These are phyloP conservation scores for Plenodomus lindquistii DNA, from an alignment of 2,329 filamentous ascomycete species.

Conservation along the genomic window DNA sequence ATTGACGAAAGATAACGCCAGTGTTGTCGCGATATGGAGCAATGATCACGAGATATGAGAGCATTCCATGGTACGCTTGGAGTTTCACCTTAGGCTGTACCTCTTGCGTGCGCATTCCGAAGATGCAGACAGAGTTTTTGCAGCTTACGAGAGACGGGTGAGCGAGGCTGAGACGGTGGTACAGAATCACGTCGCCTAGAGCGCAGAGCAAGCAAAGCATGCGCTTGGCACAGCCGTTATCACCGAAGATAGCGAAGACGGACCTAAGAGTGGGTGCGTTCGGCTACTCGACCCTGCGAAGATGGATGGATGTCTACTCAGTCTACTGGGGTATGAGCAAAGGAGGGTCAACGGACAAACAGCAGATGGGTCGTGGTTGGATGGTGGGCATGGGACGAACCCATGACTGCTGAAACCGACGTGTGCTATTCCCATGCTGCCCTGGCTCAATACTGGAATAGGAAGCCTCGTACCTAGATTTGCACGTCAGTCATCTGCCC, in stretches of 20 bases:
- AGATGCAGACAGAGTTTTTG: conserved; percentile 8
- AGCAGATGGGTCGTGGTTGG: conserved; percentile 9
- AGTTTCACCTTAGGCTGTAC: conserved; percentile 8
- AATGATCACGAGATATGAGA: conserved; percentile 16
- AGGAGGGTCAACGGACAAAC: conserved; percentile 1
- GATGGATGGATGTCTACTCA: too few species aligned
- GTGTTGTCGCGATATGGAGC: conserved; percentile 1
- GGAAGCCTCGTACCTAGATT: conserved; percentile 37
- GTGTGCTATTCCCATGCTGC: conserved; percentile 17
- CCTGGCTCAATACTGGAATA: conserved; percentile 19
- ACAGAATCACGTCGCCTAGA: conserved; percentile 18
- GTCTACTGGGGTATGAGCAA: too few species aligned
- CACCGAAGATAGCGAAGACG: conserved; percentile 18
- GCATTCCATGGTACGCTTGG: conserved; percentile 4
- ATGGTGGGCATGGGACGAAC: conserved; percentile 11
- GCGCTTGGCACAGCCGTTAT: conserved; percentile 21
- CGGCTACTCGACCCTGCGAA: too few species aligned
- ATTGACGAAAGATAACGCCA: conserved; percentile 25
- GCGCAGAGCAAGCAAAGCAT: conserved; percentile 9
- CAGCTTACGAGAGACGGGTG: conserved; percentile 26
- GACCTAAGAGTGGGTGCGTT: conserved; percentile 9
- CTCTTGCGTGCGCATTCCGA: conserved; percentile 15
- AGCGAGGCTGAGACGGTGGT: conserved; percentile 35
- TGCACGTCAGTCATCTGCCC: conserved; percentile 36
- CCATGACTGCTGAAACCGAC: conserved; percentile 40